phyloP scores from a whole-genome alignment of 331 rosid species.

The Telfairia occidentalis region DNA sequence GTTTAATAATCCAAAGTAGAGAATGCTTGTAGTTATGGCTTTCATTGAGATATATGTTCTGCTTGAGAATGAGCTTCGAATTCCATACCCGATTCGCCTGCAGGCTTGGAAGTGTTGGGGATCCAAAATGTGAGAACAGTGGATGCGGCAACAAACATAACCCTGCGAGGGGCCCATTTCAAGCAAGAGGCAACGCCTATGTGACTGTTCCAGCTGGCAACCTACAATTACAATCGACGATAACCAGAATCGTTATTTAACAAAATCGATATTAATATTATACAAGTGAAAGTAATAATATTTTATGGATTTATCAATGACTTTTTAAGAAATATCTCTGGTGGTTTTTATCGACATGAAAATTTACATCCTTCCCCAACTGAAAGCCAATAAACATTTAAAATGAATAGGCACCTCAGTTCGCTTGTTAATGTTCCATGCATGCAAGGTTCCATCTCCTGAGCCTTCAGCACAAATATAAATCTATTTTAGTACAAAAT shows the following conservation, averaged over 20 bases:
- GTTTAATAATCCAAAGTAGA: background rate
- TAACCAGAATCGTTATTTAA: background rate
- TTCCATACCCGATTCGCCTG: constrained; percentile 26
- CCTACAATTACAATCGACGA: constrained; percentile 26
- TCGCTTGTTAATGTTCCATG: constrained; percentile 70
- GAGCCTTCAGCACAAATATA: constrained; percentile 40
- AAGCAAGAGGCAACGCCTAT: constrained; percentile 81
- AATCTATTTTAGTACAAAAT: constrained; percentile 2
- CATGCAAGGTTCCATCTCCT: constrained; percentile 83
- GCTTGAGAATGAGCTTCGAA: constrained; percentile 25
- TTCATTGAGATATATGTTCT: constrained; percentile 29
- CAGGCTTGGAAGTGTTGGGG: constrained; percentile 25
- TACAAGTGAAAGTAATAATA: background rate
- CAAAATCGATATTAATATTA: background rate
- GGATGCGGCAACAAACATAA: constrained; percentile 86
- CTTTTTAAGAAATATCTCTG: too few species aligned
- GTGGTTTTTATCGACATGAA: too few species aligned
- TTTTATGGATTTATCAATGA: too few species aligned
- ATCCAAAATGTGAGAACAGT: constrained; percentile 85
- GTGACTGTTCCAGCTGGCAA: constrained; percentile 76
- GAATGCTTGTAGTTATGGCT: background rate
- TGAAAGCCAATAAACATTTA: background rate
- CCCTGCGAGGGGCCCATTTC: constrained; percentile 94
- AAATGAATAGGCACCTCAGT: constrained; percentile 51
- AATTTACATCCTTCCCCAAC: background rate